Base-by-base conservation (phyloP, 2,329 filamentous ascomycete genomes). In the Coniochaeta ligniaria region DNA sequence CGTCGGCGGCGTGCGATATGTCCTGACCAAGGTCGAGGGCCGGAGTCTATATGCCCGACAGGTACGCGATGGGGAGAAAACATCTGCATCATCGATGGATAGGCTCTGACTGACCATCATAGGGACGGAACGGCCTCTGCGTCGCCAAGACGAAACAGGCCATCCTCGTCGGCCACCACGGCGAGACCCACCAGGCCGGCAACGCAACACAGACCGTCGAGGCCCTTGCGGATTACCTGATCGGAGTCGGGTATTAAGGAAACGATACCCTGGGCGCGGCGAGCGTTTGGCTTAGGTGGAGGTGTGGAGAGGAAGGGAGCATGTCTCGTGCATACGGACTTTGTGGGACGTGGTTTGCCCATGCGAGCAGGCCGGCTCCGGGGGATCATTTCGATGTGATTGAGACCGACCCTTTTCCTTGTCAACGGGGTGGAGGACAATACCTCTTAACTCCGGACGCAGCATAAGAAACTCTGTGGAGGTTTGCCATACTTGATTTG, bases 91-190 rank as follows among this genome's bases (percentile, higher is more conserved):
- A 14, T 36, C 35, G 9, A 41, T 57, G 6, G 31, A 14, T 24
- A 26, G 20, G 9, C 5, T 6, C 5, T 31, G 28, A 31, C 20
- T 50, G 45, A 52, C 24, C 12, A 17, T 52, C 33, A 63, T 65
- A 84, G 81, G 92, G 90, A 69, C 91, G 88, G 73, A 85, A 88
- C 73, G 95, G 95, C 66, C 78, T 96, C 70, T 82, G 89, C 72
- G 85, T 95, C 69, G 87, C 88, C 77, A 96, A 96, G 83, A 96
- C 94, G 70, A 88, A 83, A 71, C 89, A 96, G 78, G 91, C 92
- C 68, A 87, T 98, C 74, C 85, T 99, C 73, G 78, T 99, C 73
- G 90, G 86, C 68, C 92, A 96, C 81, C 92, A 98, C 82, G 82
- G 81, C 67, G 91, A 96, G 74, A 74, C 75, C 64, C 79, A 87